These are phyloP conservation scores for Colletotrichum brevisporum DNA, from an alignment of 2,329 filamentous ascomycete species.

Conservation along the genomic window DNA sequence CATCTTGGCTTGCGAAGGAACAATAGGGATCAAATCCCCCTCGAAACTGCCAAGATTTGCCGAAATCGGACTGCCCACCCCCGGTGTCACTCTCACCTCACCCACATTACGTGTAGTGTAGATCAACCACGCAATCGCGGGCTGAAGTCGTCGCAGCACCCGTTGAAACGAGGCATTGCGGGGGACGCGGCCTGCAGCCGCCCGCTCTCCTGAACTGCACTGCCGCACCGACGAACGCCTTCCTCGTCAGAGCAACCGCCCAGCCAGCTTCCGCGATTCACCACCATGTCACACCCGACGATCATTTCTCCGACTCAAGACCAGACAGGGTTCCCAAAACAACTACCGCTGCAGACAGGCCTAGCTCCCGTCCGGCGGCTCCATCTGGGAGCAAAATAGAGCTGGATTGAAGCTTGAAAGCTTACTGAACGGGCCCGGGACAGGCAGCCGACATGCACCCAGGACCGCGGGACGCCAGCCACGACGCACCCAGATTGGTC, in stretches of 20 bases:
- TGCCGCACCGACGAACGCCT: neutral
- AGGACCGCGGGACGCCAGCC: neutral
- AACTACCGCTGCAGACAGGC: conserved; percentile 15
- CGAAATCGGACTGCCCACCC: neutral
- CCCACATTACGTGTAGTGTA: conserved; percentile 24
- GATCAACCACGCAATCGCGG: conserved; percentile 21
- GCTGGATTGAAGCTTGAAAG: conserved; percentile 32
- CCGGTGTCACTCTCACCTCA: conserved; percentile 3
- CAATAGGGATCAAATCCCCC: neutral
- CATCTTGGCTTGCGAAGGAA: conserved; percentile 22
- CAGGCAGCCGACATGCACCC: neutral
- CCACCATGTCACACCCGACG: neutral
- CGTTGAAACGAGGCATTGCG: conserved; percentile 29
- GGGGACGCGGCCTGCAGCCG: neutral
- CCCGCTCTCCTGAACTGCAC: neutral
- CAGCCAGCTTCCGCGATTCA: conserved; percentile 17
- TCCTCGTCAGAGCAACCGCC: conserved; percentile 10
- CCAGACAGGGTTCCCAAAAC: conserved; percentile 21
- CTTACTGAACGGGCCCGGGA: neutral
- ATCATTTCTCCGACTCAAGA: neutral
- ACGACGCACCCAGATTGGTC: neutral
- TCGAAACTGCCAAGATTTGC: conserved; percentile 4
- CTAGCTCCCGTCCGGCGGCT: neutral
- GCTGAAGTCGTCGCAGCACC: conserved; percentile 28
- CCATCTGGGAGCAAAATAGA: conserved; percentile 4